Evolutionary conservation across 495 filamentous ascomycete genomes (phyloP).

Genomic region (Aspergillus ostianus): DNA sequence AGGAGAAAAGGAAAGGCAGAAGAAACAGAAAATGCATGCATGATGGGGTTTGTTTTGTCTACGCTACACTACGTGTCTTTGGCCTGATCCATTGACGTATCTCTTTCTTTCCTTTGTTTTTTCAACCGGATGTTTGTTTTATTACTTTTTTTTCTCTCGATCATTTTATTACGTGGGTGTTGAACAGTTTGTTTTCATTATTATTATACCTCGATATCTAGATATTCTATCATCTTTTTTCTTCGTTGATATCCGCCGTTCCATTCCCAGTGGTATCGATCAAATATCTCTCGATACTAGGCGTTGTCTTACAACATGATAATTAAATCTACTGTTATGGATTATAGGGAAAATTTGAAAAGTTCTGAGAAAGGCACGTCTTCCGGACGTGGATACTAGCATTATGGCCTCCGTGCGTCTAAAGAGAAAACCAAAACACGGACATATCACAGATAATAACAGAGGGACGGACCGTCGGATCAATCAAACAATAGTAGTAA

Average conservation of each 20-base stretch:
- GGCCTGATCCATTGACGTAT: not conserved
- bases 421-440: not conserved
- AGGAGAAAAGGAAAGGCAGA: not conserved
- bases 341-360: not conserved
- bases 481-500: constrained; percentile 7
- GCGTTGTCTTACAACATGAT: no score
- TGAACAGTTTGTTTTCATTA: no score
- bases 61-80: no score
- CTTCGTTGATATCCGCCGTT: not conserved
- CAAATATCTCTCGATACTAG: no score
- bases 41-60: no score
- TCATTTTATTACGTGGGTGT: no score
- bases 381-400: constrained; percentile 13
- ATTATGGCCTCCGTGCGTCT: constrained; percentile 24
- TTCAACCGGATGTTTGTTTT: not conserved
- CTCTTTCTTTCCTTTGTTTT: not conserved
- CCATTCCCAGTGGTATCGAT: not conserved
- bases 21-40: no score
- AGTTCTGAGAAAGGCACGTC: constrained; percentile 12
- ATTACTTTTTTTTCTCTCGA: no score
- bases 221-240: not conserved
- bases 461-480: constrained; percentile 12
- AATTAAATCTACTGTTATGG: no score
- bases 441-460: constrained; percentile 18
- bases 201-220: not conserved